Percentiles rank a stretch among this genome's conserved stretches.
Evolutionary conservation across 2,329 filamentous ascomycete species (phyloP).

Genomic region (Colletotrichum falcatum): DNA sequence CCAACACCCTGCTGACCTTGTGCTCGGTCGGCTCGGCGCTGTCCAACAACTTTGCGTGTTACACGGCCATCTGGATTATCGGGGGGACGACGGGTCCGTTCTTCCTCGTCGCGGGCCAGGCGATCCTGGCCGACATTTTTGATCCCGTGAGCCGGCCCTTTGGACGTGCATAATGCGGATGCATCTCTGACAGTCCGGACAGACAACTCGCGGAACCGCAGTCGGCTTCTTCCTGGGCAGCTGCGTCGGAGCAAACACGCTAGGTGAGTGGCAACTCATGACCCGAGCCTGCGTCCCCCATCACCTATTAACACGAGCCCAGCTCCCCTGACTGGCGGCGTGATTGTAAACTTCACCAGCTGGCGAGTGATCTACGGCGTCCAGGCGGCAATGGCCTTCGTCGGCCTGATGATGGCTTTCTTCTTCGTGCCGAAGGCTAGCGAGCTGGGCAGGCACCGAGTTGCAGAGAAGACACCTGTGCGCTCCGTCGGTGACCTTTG

Average conservation of each 20-base stretch:
- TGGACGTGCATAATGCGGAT: fast-evolving
- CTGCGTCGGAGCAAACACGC: slow-evolving; percentile 38
- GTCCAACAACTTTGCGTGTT: slow-evolving; percentile 76
- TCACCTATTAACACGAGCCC: neutral
- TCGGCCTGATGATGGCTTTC: slow-evolving; percentile 65
- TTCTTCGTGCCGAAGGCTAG: slow-evolving; percentile 77
- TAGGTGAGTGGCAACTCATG: slow-evolving; percentile 1
- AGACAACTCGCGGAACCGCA: slow-evolving; percentile 40
- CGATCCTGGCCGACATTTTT: slow-evolving; percentile 41
- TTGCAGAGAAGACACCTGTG: slow-evolving; percentile 57
- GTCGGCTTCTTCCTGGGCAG: slow-evolving; percentile 41
- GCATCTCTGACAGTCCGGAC: neutral
- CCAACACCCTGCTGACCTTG: slow-evolving; percentile 72
- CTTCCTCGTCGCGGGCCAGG: slow-evolving; percentile 39
- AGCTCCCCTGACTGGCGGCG: slow-evolving; percentile 60
- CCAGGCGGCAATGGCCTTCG: slow-evolving; percentile 70
- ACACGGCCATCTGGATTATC: slow-evolving; percentile 50
- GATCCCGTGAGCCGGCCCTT: slow-evolving; percentile 24
- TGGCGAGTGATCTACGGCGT: slow-evolving; percentile 81
- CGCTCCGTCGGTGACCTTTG: slow-evolving; percentile 33
- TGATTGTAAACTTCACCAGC: slow-evolving; percentile 75
- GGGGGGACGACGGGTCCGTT: slow-evolving; percentile 39
- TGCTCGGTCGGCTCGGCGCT: slow-evolving; percentile 80
- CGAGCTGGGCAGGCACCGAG: slow-evolving; percentile 64
- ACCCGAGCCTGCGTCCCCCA: too few relatives aligned